Evolutionary conservation across 768 basidiomycete species (phyloP).

Genomic region (Harrya chromipes): DNA sequence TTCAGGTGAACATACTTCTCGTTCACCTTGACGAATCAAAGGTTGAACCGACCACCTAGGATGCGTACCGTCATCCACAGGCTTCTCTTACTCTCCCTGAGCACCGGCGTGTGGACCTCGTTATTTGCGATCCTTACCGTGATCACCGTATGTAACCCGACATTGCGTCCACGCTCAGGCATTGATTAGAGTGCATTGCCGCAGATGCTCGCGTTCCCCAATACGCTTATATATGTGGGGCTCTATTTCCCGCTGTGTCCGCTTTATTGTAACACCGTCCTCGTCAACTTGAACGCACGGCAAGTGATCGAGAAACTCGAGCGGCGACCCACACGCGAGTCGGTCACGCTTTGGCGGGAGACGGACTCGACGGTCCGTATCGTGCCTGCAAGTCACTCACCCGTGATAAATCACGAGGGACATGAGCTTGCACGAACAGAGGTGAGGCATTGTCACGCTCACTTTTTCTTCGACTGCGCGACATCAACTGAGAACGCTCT

Average conservation of each 20-base stretch:
- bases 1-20: constrained; percentile 1
- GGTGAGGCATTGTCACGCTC: background rate
- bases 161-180: background rate
- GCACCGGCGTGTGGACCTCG: constrained; percentile 18
- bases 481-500: no score
- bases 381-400: background rate
- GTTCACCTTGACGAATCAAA: background rate
- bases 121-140: constrained; percentile 12
- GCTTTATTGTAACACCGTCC: constrained; percentile 31
- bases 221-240: constrained; percentile 16
- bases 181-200: background rate
- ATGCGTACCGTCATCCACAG: constrained; percentile 17
- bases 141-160: constrained; percentile 8
- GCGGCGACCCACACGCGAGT: background rate
- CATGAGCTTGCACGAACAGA: background rate
- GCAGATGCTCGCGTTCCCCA: constrained; percentile 11
- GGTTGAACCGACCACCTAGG: background rate
- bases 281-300: constrained; percentile 32
- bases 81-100: constrained; percentile 14
- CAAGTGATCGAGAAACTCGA: constrained; percentile 14
- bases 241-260: constrained; percentile 31
- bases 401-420: background rate
- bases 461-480: background rate
- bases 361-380: background rate
- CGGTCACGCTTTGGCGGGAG: constrained; percentile 6